Evolutionary conservation across 2,329 filamentous ascomycete species (phyloP).

Genomic region (Fusarium secorum): DNA sequence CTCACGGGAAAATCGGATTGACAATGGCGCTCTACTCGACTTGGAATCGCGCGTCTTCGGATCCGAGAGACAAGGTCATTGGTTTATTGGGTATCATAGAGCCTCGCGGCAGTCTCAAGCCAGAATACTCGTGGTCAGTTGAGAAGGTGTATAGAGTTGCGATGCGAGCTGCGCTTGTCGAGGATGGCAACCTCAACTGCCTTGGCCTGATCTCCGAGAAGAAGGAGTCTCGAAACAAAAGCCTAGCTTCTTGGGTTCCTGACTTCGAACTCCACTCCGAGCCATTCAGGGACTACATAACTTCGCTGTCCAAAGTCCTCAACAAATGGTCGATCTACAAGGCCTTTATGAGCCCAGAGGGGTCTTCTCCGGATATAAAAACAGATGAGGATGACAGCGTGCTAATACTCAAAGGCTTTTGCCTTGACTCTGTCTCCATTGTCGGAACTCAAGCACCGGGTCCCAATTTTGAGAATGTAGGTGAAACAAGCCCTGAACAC

Average conservation of each 20-base stretch:
- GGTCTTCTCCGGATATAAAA: background rate
- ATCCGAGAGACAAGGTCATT: background rate
- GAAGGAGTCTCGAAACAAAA: background rate
- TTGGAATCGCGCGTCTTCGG: background rate
- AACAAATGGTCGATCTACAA: background rate
- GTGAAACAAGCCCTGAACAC: background rate
- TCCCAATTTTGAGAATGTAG: background rate
- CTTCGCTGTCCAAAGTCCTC: conserved; percentile 1
- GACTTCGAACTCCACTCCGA: background rate
- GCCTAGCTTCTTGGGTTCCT: background rate
- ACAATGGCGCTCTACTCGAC: background rate
- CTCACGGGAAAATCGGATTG: background rate
- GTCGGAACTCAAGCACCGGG: background rate
- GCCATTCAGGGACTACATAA: background rate
- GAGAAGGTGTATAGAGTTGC: conserved; percentile 6
- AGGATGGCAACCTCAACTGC: background rate
- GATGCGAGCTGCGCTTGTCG: background rate
- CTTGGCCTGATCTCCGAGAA: conserved; percentile 3
- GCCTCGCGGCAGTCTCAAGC: background rate
- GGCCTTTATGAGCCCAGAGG: background rate
- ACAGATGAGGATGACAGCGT: background rate
- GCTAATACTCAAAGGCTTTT: background rate
- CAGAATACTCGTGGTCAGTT: conserved; percentile 10
- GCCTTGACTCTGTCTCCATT: background rate
- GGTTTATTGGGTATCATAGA: background rate